Percentiles rank a stretch among this genome's conserved stretches.
Evolutionary conservation across 116 monocot genomes (phyloP).

Genomic region (Posidonia oceanica): DNA sequence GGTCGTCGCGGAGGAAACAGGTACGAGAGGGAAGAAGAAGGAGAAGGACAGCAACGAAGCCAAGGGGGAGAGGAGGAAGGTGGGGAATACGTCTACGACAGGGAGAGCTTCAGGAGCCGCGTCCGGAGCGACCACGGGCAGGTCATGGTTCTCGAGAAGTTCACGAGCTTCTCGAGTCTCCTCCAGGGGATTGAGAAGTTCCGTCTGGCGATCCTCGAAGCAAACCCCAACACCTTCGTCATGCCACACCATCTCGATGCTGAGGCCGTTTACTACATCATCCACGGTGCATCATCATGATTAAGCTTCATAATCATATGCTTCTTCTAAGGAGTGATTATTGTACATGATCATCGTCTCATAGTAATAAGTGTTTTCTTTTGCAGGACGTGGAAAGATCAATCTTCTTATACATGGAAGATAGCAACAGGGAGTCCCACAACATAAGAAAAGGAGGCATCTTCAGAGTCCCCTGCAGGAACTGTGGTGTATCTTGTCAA

Average conservation of each 20-base stretch:
- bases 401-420: conserved; percentile 7
- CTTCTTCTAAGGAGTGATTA: no score
- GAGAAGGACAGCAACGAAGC: no score
- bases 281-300: conserved; percentile 26
- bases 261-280: conserved; percentile 30
- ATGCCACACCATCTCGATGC: conserved; percentile 42
- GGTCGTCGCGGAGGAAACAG: conserved; percentile 1
- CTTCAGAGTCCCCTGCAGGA: conserved; percentile 36
- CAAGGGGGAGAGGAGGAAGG: conserved; percentile 3
- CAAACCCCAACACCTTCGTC: conserved; percentile 31
- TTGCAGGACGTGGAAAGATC: conserved; percentile 37
- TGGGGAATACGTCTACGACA: conserved; percentile 12
- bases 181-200: conserved; percentile 40
- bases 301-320: no score
- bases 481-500: conserved; percentile 44
- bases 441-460: conserved; percentile 42
- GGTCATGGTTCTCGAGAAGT: conserved; percentile 24
- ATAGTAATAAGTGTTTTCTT: not conserved
- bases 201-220: conserved; percentile 24
- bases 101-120: conserved; percentile 24
- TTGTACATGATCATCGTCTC: not conserved
- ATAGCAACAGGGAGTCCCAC: conserved; percentile 18
- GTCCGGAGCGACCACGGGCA: conserved; percentile 30
- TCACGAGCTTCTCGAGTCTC: conserved; percentile 24
- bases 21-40: not conserved